Base-by-base conservation (phyloP, 2,329 filamentous ascomycete species). In the Xylaria sp. region DNA sequence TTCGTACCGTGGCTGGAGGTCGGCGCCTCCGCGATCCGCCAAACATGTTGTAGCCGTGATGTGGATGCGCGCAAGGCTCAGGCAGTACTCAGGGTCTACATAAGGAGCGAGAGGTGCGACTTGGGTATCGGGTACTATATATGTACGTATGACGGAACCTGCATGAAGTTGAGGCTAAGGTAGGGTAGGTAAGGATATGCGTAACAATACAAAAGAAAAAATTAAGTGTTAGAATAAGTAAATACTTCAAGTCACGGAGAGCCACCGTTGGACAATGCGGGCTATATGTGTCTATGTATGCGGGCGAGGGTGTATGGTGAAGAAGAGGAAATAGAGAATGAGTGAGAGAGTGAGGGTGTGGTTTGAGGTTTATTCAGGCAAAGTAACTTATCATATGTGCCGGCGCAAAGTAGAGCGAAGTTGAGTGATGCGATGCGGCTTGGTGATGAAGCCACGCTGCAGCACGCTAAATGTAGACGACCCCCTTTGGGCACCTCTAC, bases 1-100 rank as follows among this genome's bases (percentile, higher is more conserved):
- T n/a, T 58, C 66, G 80, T 84, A 87, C 85, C 82, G 81, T 81
- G 75, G 81, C 80, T 66, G 82, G 81, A 78, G 81, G 80, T 72
- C 84, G 81, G 76, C 83, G 83, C 78, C 82, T 85, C 79, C 83
- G 82, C 72, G 84, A 84, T 74, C 82, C 75, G 72, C 80, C 83
- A 78, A 88, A 87, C 86, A 86, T 86, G 37, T 65, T 77, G 71
- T 59, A 66, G 35, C 44, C 35, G 62, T 65, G 63, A 57, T 66
- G 68, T 65, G 62, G 62, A 40, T 57, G 54, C 37, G 65, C 67
- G 72, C 68, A 74, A 71, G 55, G 73, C 73, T 75, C 70, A 21
- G 66, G 72, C 68, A 74, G 71, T 37, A 72, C 73, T 75, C 70
- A 21, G 66, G 66, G 73, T 72, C 75, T 64, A 58, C 25, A n/a